Evolutionary conservation across 768 basidiomycete genomes (phyloP), one percentile per base, ranked within the genome.

Genomic region (Hericium alpestre): DNA sequence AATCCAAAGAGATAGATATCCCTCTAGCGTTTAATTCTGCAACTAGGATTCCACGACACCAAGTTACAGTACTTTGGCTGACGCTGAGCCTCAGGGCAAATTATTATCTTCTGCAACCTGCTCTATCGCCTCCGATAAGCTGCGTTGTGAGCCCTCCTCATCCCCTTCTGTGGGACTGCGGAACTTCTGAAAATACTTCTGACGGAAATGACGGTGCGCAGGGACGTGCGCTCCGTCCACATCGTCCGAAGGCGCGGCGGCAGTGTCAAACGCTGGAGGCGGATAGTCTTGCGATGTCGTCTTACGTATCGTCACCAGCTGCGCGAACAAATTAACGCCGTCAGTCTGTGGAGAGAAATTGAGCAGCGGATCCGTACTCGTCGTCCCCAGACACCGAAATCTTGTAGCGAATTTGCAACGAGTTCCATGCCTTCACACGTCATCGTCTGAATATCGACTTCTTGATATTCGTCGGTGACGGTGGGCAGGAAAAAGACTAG

Each of bases 401-500:
- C 84, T 70, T 99, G 93, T 60, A 92, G 70, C 38, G 91, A 93
- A 67, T 95, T 94, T 0, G 87, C 86, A 46, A 93, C 76, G 18
- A 98, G 71, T 63, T 83, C 83, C 88, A 98, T 93, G 1, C 93
- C 94, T 22, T 84, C 83, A 62, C 87, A 90, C 4, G 92, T 76
- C 69, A 91, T 79, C 1, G 76, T 71, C 32, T 87, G 78, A 9
- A 98, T 74, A 65, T 99, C 96, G 1, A 96, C 73, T 62, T 90
- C 88, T 59, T 87, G 81, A 65, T 94, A 98, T 43, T 93, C 87
- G 50, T 95, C 93, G 12, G 82, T 90, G 20, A 95, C 88, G 0
- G 92, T 94, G 0, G 92, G 92, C 20, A 98, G 77, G 73, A 97
- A 98, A 72, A 96, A 98, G 3, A 99, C 95, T 15, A 99, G 79